A percentile compares a stretch with the other conserved stretches of the same genome.
Evolutionary conservation across 2,329 filamentous ascomycete genomes (phyloP).

Genomic region (Penicillium sp.): DNA sequence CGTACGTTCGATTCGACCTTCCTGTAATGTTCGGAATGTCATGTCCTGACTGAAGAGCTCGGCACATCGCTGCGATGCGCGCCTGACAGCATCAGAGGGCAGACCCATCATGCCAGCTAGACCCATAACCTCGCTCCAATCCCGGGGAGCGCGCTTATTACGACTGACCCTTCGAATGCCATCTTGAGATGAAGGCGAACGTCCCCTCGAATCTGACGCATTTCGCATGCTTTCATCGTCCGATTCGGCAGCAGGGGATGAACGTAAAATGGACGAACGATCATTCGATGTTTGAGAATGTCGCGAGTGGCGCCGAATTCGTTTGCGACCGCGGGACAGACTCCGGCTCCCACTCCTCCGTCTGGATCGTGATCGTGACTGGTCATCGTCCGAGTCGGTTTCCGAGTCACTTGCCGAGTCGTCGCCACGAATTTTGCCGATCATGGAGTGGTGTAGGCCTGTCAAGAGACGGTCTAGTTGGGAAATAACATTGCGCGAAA

Average conservation of each 20-base stretch:
- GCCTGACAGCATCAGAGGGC: constrained; percentile 60
- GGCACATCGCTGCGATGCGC: constrained; percentile 71
- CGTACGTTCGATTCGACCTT: constrained; percentile 29
- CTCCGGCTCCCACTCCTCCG: constrained; percentile 17
- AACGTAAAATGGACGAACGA: constrained; percentile 9
- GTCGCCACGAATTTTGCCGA: constrained; percentile 24
- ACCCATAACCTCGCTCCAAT: constrained; percentile 84
- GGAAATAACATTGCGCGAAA: constrained; percentile 66
- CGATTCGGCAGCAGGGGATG: constrained; percentile 7
- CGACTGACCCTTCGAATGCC: constrained; percentile 10
- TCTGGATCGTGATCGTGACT: constrained; percentile 16
- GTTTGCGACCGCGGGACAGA: constrained; percentile 28
- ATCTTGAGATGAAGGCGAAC: constrained; percentile 1
- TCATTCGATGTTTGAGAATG: constrained; percentile 3
- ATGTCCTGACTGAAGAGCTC: constrained; percentile 72
- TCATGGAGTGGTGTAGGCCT: constrained; percentile 66
- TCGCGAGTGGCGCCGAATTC: constrained; percentile 16
- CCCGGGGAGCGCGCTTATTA: constrained; percentile 51
- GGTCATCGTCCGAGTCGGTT: constrained; percentile 29
- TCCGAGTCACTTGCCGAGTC: constrained; percentile 32
- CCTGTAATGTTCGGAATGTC: constrained; percentile 57
- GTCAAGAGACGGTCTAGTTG: constrained; percentile 68
- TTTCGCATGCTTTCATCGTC: constrained; percentile 5
- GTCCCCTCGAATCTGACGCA: constrained; percentile 12
- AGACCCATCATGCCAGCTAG: constrained; percentile 74